Evolutionary conservation across 202 grass and related monocot species (phyloP), one percentile per base, ranked within the genome.

Genomic region (Zoysia matrella): DNA sequence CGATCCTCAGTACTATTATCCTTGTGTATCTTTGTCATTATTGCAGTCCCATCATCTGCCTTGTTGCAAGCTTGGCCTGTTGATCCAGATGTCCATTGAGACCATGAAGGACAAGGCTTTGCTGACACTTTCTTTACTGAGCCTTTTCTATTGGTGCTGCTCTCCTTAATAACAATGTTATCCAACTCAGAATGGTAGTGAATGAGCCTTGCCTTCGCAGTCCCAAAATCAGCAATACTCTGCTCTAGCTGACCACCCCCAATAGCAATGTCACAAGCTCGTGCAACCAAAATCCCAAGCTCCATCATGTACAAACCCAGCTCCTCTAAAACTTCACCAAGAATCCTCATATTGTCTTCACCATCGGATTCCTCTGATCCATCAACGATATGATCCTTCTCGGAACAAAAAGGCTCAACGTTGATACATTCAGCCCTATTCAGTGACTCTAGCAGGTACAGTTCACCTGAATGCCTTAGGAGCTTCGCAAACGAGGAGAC

Each of bases 111-210:
- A 49, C 5, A 47, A 83, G 67, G 40, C 11, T 72, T 41, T 55
- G 52, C 18, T 30, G 13, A 46, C 73, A 55, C 49, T 61, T 89
- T 89, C 4, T n/a, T 75, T 0, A 2, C 63, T 2, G 40, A 60
- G 0, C 36, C 10, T 75, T 71, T 89, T 70, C 49, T 79, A 6
- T 55, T 90, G 80, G 44, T 67, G 7, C 30, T 84, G 8, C 8
- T 87, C 15, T 88, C 49, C 86, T 84, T 93, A 30, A 95, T 84
- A 41, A 94, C 49, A 86, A 74, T 67, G 65, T 80, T 87, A 71
- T 98, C 95, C 14, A 93, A 2, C 8, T 77, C 76, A 5, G 90
- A 98, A 53, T 98, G 95, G 66, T 95, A 98, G 74, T 98, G 95
- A 81, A 98, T 88, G 36, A 98, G 86, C 52, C 95, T 91, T 3